These are phyloP conservation scores for Cercis canadensis DNA, from an alignment of 306 rosid genomes.

Conservation along the genomic window DNA sequence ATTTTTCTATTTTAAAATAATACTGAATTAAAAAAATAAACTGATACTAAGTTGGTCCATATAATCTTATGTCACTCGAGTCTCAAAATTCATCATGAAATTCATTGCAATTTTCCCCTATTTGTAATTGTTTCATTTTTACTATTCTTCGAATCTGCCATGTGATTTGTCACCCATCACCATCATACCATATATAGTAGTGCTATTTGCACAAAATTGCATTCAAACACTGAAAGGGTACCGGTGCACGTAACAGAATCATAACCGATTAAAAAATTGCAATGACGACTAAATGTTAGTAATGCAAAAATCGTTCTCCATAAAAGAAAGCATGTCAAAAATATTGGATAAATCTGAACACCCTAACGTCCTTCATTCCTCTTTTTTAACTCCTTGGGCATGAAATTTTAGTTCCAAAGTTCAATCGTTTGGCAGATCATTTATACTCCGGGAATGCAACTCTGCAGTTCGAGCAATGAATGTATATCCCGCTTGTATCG, in stretches of 20 bases:
- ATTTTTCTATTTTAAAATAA: too few relatives aligned
- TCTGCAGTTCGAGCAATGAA: background rate
- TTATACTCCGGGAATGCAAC: slow-evolving; percentile 9
- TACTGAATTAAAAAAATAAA: too few relatives aligned
- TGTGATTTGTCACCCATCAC: too few relatives aligned
- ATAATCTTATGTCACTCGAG: too few relatives aligned
- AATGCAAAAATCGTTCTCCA: background rate
- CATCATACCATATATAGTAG: too few relatives aligned
- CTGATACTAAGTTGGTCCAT: too few relatives aligned
- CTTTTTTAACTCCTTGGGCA: background rate
- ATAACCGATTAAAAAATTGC: too few relatives aligned
- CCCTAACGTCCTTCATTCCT: background rate
- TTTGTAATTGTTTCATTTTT: slow-evolving; percentile 20
- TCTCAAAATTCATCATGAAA: background rate
- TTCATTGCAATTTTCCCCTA: slow-evolving; percentile 20
- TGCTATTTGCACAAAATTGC: too few relatives aligned
- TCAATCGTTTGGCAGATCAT: background rate
- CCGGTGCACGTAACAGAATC: too few relatives aligned
- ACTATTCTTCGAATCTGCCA: background rate
- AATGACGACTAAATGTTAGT: too few relatives aligned
- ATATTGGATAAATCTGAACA: too few relatives aligned
- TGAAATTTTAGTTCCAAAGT: slow-evolving; percentile 28
- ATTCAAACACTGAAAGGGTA: too few relatives aligned
- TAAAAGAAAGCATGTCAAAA: background rate
- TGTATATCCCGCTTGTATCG: background rate